Base-by-base conservation (phyloP, 768 basidiomycete species). In the Coprinopsis sp. region DNA sequence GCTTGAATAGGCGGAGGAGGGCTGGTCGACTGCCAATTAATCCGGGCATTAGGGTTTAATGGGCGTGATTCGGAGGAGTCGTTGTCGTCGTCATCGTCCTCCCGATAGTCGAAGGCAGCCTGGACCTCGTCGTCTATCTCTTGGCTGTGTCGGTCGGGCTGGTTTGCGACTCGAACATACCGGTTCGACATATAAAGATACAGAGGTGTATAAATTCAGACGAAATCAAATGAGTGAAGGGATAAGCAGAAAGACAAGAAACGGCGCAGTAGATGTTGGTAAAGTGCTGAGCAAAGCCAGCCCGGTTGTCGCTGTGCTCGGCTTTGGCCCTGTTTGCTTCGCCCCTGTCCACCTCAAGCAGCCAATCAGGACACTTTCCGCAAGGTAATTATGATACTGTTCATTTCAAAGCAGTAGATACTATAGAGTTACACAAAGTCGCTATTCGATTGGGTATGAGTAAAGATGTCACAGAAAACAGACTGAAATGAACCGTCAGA, bases 31-130 rank as follows among this genome's bases (percentile, higher is more conserved):
- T 23, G 22, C 19, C 33, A 31, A 12, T 37, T 37, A 39, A 19
- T 44, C 23, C 37, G 33, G 7, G 46, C 41, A 18, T 54, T 51
- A 28, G 76, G 74, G 53, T 76, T 76, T 53, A 81, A 59, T 39
- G 79, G 82, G 27, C 66, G 76, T 16, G 74, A 73, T 61, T 79
- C 78, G 23, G 73, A 64, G 41, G 58, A 65, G 49, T 74, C 66
- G 45, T 72, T 61, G 25, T 76, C 71, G 54, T 78, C 78, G 48
- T 79, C 79, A 37, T 86, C 82, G 51, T 83, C 83, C 46, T 89
- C 88, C 3, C 80, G 77, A 54, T 87, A 85, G 61, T 84, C 83
- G 54, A 93, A 93, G 2, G 91, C 90, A 19, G 89, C 89, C 59
- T 92, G 85, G 78, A 93, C 81, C 69, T 91, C 72, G 25, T 59